Percentiles rank a stretch among this genome's conserved stretches.
These are phyloP conservation scores for Clarireedia paspali DNA, from an alignment of 2,329 filamentous ascomycete genomes.

Conservation along the genomic window DNA sequence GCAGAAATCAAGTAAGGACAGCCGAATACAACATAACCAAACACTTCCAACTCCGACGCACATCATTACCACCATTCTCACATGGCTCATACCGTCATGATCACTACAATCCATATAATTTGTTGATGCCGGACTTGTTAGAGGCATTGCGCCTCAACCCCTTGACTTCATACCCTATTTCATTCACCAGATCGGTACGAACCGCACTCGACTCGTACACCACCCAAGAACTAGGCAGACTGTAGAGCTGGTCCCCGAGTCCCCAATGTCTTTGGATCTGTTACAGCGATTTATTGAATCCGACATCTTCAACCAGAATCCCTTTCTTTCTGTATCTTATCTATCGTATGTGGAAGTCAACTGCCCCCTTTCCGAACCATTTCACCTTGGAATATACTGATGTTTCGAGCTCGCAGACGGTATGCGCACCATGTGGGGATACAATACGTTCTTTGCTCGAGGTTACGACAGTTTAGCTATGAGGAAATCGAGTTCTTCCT, in stretches of 20 bases:
- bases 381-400: slow-evolving; percentile 7
- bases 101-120: slow-evolving; percentile 10
- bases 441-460: slow-evolving; percentile 81
- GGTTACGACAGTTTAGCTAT: slow-evolving; percentile 82
- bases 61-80: slow-evolving; percentile 2
- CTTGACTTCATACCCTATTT: slow-evolving; percentile 12
- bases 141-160: slow-evolving; percentile 28
- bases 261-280: slow-evolving; percentile 70
- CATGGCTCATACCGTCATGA: slow-evolving; percentile 21
- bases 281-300: slow-evolving; percentile 87
- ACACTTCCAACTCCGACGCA: too few species aligned
- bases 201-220: neutral
- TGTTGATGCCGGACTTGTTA: slow-evolving; percentile 29
- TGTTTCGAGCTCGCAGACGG: slow-evolving; percentile 45
- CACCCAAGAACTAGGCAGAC: slow-evolving; percentile 5
- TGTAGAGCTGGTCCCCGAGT: slow-evolving; percentile 6
- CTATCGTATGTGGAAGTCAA: slow-evolving; percentile 53
- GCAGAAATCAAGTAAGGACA: neutral
- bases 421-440: slow-evolving; percentile 88
- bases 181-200: neutral
- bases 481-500: slow-evolving; percentile 92
- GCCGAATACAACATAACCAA: too few species aligned
- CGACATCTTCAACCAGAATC: slow-evolving; percentile 88
- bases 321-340: slow-evolving; percentile 82
- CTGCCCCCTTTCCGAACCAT: slow-evolving; percentile 4